Percentiles rank a stretch among this genome's conserved stretches.
These are phyloP conservation scores for Phaeosphaeriaceae sp. DNA, from an alignment of 2,329 filamentous ascomycete species.

Conservation along the genomic window DNA sequence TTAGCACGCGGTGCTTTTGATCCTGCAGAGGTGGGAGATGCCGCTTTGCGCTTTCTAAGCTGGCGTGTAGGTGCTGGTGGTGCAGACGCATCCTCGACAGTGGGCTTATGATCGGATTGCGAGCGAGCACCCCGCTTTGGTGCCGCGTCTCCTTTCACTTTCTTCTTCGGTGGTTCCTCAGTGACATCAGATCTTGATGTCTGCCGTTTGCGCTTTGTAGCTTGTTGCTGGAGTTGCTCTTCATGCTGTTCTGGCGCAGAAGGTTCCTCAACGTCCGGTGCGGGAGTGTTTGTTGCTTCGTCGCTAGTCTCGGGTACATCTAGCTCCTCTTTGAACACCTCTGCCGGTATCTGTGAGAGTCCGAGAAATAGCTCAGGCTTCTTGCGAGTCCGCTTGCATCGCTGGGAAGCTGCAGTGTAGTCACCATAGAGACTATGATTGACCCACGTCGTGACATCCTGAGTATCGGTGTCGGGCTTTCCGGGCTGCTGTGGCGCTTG, in stretches of 20 bases:
- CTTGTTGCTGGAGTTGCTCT: not conserved
- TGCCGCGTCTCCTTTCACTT: not conserved
- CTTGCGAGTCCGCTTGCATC: slow-evolving; percentile 3
- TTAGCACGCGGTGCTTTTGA: not conserved
- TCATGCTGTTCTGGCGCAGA: not conserved
- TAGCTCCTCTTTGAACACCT: no score
- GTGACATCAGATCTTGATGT: not conserved
- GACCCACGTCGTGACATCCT: not conserved
- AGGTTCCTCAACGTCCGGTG: no score
- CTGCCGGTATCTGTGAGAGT: not conserved
- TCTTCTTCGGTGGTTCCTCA: not conserved
- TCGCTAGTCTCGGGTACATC: not conserved
- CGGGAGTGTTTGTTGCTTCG: not conserved
- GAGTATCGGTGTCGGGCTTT: not conserved
- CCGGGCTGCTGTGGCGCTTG: not conserved
- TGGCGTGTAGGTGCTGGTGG: not conserved
- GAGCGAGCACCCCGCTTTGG: not conserved
- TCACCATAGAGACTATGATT: slow-evolving; percentile 7
- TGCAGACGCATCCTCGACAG: not conserved
- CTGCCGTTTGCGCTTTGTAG: not conserved
- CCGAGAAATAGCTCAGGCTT: not conserved
- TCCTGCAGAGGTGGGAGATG: not conserved
- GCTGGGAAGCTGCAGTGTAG: slow-evolving; percentile 9
- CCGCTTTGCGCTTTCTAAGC: not conserved
- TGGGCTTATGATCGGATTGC: not conserved